Evolutionary conservation across 2,329 filamentous ascomycete species (phyloP).

Genomic region (Colletotrichum siamense): DNA sequence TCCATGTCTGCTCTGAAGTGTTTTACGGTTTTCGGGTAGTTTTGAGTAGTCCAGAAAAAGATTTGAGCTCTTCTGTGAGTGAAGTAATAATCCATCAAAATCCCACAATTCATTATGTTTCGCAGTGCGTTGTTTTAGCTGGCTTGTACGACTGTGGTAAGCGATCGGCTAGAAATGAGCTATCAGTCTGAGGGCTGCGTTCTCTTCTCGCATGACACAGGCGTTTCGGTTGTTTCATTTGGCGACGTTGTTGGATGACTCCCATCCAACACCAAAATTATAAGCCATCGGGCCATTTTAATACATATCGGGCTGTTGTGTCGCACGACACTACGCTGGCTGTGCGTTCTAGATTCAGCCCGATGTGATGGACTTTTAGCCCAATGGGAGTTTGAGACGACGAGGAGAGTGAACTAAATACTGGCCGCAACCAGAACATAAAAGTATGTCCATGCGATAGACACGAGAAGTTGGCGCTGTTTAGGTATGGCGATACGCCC

Average conservation of each 20-base stretch:
- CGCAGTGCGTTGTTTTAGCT: not conserved
- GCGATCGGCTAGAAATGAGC: not conserved
- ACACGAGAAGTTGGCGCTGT: too few relatives aligned
- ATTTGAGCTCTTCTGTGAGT: not conserved
- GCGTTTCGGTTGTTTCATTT: not conserved
- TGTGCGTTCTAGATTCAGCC: not conserved
- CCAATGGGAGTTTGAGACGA: not conserved
- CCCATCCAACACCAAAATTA: not conserved
- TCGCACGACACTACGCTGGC: not conserved
- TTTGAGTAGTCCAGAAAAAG: not conserved
- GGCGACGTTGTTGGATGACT: not conserved
- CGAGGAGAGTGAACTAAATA: not conserved
- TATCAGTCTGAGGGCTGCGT: not conserved
- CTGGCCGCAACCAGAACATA: not conserved
- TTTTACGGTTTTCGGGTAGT: not conserved
- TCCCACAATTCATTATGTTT: not conserved
- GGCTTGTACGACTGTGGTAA: not conserved
- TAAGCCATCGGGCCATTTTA: not conserved
- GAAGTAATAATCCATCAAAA: not conserved
- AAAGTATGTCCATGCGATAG: not conserved
- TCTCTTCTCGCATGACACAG: not conserved
- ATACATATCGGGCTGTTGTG: not conserved
- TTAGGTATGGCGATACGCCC: not conserved
- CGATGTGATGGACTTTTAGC: accelerated
- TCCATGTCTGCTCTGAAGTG: not conserved